Percentiles rank a stretch among this genome's conserved stretches.
phyloP scores from a whole-genome alignment of 306 rosid genomes.

The Glycyrrhiza uralensis region DNA sequence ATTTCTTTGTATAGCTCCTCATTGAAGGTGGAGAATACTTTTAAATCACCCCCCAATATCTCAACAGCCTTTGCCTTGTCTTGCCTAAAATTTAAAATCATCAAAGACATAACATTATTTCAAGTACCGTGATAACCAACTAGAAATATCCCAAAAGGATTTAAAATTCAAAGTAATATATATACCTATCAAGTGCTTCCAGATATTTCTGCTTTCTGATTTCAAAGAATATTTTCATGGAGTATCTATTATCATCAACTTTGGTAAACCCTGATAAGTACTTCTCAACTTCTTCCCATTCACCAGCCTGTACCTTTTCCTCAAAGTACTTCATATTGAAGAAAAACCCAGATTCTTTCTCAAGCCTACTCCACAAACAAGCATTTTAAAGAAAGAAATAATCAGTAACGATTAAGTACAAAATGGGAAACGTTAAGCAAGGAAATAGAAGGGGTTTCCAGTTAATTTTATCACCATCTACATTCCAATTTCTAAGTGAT shows the following conservation, averaged over 20 bases:
- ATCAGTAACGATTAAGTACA: neutral
- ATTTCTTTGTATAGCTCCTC: constrained; percentile 83
- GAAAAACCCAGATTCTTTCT: constrained; percentile 88
- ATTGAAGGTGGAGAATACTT: constrained; percentile 71
- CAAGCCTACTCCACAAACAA: constrained; percentile 49
- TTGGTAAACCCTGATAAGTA: constrained; percentile 80
- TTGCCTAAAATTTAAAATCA: constrained; percentile 45
- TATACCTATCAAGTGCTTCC: constrained; percentile 92
- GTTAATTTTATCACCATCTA: neutral
- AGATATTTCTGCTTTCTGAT: constrained; percentile 90
- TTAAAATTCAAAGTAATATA: neutral
- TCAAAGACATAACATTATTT: constrained; percentile 3
- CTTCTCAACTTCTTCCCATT: constrained; percentile 93
- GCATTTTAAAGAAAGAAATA: neutral
- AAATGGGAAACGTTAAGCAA: neutral
- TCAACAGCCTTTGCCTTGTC: constrained; percentile 76
- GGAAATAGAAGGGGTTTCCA: neutral
- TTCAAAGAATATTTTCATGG: constrained; percentile 87
- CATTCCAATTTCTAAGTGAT: neutral
- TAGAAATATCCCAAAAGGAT: constrained; percentile 10
- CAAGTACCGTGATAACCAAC: constrained; percentile 1
- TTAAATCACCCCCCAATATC: constrained; percentile 74
- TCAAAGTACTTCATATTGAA: constrained; percentile 91
- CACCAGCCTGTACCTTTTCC: constrained; percentile 83
- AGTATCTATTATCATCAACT: constrained; percentile 87